These are phyloP conservation scores for Scheffersomyces insectosa DNA, from an alignment of 1,139 yeast species.

Conservation along the genomic window DNA sequence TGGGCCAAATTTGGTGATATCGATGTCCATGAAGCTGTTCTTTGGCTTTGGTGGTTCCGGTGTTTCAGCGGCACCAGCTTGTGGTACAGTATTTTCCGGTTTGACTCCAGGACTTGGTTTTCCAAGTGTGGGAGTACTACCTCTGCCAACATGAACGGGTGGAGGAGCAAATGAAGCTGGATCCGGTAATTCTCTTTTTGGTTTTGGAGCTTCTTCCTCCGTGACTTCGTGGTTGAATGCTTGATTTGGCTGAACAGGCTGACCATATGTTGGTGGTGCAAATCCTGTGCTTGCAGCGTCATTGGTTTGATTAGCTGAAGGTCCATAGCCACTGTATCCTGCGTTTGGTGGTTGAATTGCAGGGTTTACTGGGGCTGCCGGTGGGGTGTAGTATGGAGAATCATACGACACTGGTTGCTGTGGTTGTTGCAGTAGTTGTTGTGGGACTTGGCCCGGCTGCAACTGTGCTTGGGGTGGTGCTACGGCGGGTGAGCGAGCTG, in stretches of 20 bases:
- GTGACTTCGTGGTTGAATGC: no score
- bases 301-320: background rate
- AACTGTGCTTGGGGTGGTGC: background rate
- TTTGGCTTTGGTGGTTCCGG: conserved; percentile 7
- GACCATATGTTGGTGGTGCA: background rate
- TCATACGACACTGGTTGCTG: conserved; percentile 4
- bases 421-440: background rate
- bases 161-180: conserved; percentile 16
- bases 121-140: background rate
- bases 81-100: background rate
- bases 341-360: conserved; percentile 1
- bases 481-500: background rate
- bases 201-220: conserved; percentile 3
- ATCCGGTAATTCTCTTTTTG: conserved; percentile 8
- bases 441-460: background rate
- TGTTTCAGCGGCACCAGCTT: background rate
- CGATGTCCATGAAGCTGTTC: conserved; percentile 25
- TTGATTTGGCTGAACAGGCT: background rate
- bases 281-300: background rate
- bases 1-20: conserved; percentile 26
- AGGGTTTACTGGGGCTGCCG: no score
- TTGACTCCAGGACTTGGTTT: conserved; percentile 4
- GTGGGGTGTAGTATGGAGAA: conserved; percentile 4
- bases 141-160: conserved; percentile 11
- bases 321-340: background rate